phyloP scores from a whole-genome alignment of 2,329 filamentous ascomycete genomes.

The Cercospora brassicicola region DNA sequence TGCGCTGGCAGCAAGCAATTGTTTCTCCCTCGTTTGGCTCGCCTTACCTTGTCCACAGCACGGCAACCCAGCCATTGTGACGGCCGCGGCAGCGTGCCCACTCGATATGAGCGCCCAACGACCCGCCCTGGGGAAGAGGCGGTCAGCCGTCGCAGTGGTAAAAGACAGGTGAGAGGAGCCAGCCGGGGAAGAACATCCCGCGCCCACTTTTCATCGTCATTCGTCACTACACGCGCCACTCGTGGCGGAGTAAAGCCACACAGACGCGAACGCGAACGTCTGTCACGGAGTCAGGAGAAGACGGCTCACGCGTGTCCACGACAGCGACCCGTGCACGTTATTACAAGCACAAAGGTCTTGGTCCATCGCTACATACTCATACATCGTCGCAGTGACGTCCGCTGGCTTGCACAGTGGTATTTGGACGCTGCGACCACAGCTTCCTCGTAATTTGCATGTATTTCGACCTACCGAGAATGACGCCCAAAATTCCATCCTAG shows the following conservation, averaged over 20 bases:
- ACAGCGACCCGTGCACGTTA: not conserved
- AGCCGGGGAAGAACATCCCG: not conserved
- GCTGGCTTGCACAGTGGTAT: not conserved
- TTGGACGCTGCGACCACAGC: not conserved
- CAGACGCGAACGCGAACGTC: not conserved
- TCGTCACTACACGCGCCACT: not conserved
- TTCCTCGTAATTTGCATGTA: not conserved
- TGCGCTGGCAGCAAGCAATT: not conserved
- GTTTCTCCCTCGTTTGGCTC: not conserved
- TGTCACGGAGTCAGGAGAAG: not conserved
- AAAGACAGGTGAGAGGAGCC: not conserved
- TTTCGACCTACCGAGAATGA: not conserved
- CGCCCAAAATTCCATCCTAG: constrained; percentile 24
- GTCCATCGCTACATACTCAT: not conserved
- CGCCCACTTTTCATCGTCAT: not conserved
- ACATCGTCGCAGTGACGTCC: not conserved
- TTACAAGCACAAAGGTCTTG: not conserved
- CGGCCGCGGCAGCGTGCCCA: not conserved
- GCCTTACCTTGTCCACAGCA: not conserved
- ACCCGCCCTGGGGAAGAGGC: not conserved
- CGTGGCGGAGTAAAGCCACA: not conserved
- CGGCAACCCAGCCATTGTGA: not conserved
- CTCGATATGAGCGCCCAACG: not conserved
- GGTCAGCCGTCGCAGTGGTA: not conserved
- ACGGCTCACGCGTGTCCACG: not conserved